phyloP scores from a whole-genome alignment of 1,284 basidiomycete genomes.

The Mycosarcoma mackinlayi region DNA sequence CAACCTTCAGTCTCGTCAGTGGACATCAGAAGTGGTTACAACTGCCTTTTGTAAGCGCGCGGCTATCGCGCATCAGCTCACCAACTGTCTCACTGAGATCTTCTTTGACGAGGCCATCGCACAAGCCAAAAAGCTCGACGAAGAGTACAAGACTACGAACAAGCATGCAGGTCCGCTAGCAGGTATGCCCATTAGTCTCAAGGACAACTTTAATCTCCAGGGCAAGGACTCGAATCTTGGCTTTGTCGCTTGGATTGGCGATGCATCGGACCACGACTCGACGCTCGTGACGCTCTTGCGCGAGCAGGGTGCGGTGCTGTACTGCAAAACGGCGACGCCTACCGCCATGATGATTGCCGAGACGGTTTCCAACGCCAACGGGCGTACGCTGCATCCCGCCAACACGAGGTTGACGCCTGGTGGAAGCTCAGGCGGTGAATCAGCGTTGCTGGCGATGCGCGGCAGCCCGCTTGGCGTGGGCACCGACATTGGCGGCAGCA shows the following conservation, averaged over 20 bases:
- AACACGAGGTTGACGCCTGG: constrained; percentile 41
- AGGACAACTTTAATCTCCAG: constrained; percentile 50
- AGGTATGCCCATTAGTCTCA: constrained; percentile 40
- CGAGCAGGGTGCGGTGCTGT: constrained; percentile 44
- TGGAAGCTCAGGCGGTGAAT: constrained; percentile 57
- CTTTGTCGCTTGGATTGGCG: constrained; percentile 45
- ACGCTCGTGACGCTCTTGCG: constrained; percentile 38
- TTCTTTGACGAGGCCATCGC: constrained; percentile 45
- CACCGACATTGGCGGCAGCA: constrained; percentile 54
- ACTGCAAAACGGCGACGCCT: constrained; percentile 49
- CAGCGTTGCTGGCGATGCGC: constrained; percentile 40
- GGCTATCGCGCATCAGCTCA: constrained; percentile 52
- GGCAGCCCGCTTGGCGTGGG: constrained; percentile 52
- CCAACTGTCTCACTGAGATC: constrained; percentile 50
- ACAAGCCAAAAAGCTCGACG: constrained; percentile 22
- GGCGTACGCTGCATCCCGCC: constrained; percentile 40
- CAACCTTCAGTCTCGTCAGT: constrained; percentile 19
- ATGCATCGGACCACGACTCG: constrained; percentile 35
- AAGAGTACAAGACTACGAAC: constrained; percentile 8
- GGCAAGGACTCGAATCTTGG: constrained; percentile 43
- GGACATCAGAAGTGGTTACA: constrained; percentile 38
- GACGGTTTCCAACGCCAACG: constrained; percentile 45
- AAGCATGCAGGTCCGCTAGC: constrained; percentile 32
- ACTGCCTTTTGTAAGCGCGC: constrained; percentile 52
- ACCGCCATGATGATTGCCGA: constrained; percentile 55